These are phyloP conservation scores for Graphiopsis chlorocephala DNA, from an alignment of 2,329 filamentous ascomycete species.

Conservation along the genomic window DNA sequence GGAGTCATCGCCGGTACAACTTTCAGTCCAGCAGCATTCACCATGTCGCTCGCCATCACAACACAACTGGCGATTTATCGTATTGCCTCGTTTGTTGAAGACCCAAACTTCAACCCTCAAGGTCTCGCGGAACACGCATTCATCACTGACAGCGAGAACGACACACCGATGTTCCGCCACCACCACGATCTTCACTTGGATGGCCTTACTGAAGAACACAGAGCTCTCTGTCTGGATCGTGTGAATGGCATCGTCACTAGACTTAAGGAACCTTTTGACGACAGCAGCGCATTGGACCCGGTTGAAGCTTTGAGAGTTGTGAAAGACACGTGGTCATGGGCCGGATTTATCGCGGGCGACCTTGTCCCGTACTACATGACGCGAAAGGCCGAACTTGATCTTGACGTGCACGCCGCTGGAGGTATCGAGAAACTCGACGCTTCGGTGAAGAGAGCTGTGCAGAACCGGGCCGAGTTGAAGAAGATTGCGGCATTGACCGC, in stretches of 20 bases:
- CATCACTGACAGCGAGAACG: conserved; percentile 23
- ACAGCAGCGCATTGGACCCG: conserved; percentile 19
- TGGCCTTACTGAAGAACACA: conserved; percentile 4
- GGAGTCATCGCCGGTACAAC: conserved; percentile 24
- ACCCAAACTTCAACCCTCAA: conserved; percentile 23
- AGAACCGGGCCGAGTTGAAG: not conserved
- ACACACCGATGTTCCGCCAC: conserved; percentile 18
- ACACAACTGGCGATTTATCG: conserved; percentile 29
- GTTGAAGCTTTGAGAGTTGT: conserved; percentile 45
- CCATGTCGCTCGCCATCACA: conserved; percentile 27
- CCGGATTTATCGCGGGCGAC: conserved; percentile 42
- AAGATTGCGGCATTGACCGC: not conserved
- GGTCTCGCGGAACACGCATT: conserved; percentile 25
- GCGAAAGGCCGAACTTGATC: conserved; percentile 42
- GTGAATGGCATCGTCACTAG: conserved; percentile 18
- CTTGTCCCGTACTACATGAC: conserved; percentile 25
- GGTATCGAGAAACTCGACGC: conserved; percentile 40
- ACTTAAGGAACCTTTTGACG: conserved; percentile 18
- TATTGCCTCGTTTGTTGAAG: conserved; percentile 20
- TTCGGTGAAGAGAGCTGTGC: not conserved
- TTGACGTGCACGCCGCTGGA: conserved; percentile 42
- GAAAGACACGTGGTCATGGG: conserved; percentile 49
- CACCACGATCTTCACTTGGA: conserved; percentile 21
- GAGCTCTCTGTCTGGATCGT: conserved; percentile 1
- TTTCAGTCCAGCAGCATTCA: conserved; percentile 20